Conservation (phyloP, 2,329 filamentous ascomycete species). For the Fusarium concolor region DNA sequence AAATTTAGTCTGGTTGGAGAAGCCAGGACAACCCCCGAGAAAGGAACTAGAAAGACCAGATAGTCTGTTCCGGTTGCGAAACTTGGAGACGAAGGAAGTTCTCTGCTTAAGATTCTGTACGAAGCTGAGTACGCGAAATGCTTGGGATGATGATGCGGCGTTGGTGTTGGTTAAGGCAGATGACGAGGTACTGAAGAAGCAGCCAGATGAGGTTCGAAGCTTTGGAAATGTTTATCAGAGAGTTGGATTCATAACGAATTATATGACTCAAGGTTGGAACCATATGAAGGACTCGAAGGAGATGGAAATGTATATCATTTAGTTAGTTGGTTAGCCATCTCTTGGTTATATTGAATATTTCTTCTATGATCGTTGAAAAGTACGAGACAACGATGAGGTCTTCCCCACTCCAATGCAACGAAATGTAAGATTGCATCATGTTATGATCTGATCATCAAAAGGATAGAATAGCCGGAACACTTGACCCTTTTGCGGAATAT, state of each 20-base stretch:
- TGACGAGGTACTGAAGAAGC: slow-evolving; percentile 3
- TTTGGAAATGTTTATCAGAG: slow-evolving; percentile 34
- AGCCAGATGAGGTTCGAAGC: slow-evolving; percentile 26
- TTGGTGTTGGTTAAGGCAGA: slow-evolving; percentile 31
- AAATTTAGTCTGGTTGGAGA: slow-evolving; percentile 15
- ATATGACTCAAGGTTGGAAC: slow-evolving; percentile 28
- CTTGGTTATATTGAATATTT: too few relatives aligned
- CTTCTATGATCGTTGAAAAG: too few relatives aligned
- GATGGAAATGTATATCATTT: slow-evolving; percentile 32
- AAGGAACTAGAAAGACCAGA: slow-evolving; percentile 27
- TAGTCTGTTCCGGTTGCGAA: slow-evolving; percentile 27
- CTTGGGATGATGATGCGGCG: slow-evolving; percentile 35
- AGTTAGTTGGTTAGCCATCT: background rate
- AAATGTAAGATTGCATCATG: too few relatives aligned
- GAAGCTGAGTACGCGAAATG: slow-evolving; percentile 8
- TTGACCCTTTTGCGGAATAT: background rate
- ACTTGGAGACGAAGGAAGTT: slow-evolving; percentile 3
- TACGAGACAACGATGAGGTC: too few relatives aligned
- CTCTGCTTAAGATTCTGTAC: slow-evolving; percentile 30
- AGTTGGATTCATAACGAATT: slow-evolving; percentile 32
- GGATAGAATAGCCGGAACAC: background rate
- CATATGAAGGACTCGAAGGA: slow-evolving; percentile 26
- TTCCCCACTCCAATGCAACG: too few relatives aligned
- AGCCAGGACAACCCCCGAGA: background rate
- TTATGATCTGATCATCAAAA: background rate